phyloP scores from a whole-genome alignment of 805 yeast genomes.

The Nakazawaea ernobii region DNA sequence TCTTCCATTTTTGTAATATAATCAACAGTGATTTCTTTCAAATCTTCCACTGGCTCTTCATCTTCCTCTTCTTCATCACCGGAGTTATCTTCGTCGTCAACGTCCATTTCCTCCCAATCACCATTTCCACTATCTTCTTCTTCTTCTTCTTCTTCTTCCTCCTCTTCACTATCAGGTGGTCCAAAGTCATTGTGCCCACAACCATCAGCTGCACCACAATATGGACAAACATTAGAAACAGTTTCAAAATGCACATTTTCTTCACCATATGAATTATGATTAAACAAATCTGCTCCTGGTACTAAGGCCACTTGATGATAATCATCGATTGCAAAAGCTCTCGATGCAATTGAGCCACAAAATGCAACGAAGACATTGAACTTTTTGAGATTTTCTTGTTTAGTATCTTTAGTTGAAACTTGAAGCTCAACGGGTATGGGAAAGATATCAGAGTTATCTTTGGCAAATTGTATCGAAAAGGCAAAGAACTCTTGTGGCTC shows the following conservation, averaged over 20 bases:
- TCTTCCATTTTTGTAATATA: conserved; percentile 25
- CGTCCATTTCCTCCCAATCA: conserved; percentile 19
- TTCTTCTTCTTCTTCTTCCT: conserved; percentile 21
- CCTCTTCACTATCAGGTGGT: conserved; percentile 20
- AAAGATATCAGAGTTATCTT: conserved; percentile 21
- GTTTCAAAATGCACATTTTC: conserved; percentile 69
- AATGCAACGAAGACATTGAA: conserved; percentile 49
- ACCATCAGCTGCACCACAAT: conserved; percentile 25
- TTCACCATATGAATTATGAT: conserved; percentile 49
- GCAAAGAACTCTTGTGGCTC: conserved; percentile 36
- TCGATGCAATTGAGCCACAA: conserved; percentile 59
- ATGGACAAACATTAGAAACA: conserved; percentile 28
- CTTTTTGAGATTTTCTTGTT: conserved; percentile 17
- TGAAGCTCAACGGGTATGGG: conserved; percentile 32
- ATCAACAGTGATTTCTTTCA: conserved; percentile 26
- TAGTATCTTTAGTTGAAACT: conserved; percentile 18
- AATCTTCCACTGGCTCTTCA: conserved; percentile 14
- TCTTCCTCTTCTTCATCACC: conserved; percentile 21
- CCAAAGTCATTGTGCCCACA: conserved; percentile 27
- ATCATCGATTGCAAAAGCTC: conserved; percentile 78
- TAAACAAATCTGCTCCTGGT: conserved; percentile 89
- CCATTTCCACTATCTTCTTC: conserved; percentile 23
- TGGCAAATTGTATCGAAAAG: conserved; percentile 38
- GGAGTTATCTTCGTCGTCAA: conserved; percentile 18
- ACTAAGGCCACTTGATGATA: conserved; percentile 73